Evolutionary conservation across 768 basidiomycete species (phyloP), one percentile per base, ranked within the genome.

Genomic region (Chlorophyllum brunneum): DNA sequence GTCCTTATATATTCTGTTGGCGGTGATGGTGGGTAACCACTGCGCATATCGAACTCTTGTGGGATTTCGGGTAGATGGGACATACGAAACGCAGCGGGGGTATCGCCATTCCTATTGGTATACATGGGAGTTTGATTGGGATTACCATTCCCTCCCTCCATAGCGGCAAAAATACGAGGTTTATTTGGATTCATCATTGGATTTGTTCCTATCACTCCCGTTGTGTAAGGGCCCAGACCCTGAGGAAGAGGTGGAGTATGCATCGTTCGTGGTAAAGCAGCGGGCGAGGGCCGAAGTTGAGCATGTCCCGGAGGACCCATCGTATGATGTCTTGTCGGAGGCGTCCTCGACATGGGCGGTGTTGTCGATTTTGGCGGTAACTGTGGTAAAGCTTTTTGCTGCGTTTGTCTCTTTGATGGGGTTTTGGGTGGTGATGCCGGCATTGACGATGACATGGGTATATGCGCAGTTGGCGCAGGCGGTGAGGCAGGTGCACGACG

Each of bases 161-260:
- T 81, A 3, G 83, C 80, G 5, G 82, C 64, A 51, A 87, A 87
- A 27, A 88, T 87, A 20, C 82, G 70, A 1, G 85, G 83, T 18
- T 79, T 80, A 16, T 77, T 78, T 5, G 43, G 26, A 3, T 23
- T 23, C 26, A 23, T 7, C 27, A 5, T 15, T 8, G 26, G 26
- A 6, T 51, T 69, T 71, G 55, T 58, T 24, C 60, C 58, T 4
- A 46, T 48, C n/a, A n/a, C n/a, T n/a, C n/a, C n/a, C n/a, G n/a
- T n/a, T n/a, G n/a, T n/a, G n/a, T n/a, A n/a, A n/a, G n/a, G n/a
- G n/a, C n/a, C n/a, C n/a, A n/a, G n/a, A n/a, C n/a, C n/a, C n/a
- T n/a, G n/a, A n/a, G n/a, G n/a, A n/a, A n/a, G n/a, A n/a, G n/a
- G n/a, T n/a, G n/a, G n/a, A n/a, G 50, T 65, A 36, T 13, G 2